phyloP scores from a whole-genome alignment of 345 rosid species.

The Linum tenue region DNA sequence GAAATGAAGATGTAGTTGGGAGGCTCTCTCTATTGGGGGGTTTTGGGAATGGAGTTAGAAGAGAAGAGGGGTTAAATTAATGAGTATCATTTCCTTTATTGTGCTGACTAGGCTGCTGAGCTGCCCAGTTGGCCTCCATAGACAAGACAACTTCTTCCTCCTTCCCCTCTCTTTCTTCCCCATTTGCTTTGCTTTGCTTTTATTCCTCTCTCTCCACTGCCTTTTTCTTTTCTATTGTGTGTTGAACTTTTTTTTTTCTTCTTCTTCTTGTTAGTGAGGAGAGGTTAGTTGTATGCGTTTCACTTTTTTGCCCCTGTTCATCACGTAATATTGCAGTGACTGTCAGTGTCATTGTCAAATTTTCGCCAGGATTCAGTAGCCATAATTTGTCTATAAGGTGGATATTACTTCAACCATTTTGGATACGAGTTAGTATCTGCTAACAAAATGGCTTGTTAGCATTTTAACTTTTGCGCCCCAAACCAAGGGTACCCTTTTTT shows the following conservation, averaged over 20 bases:
- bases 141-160: not conserved
- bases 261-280: too few relatives aligned
- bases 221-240: not conserved
- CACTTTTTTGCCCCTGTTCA: constrained; percentile 11
- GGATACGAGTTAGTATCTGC: too few relatives aligned
- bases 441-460: too few relatives aligned
- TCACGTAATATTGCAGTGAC: not conserved
- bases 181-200: not conserved
- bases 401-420: too few relatives aligned
- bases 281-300: too few relatives aligned
- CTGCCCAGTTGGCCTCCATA: too few relatives aligned
- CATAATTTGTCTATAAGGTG: too few relatives aligned
- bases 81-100: not conserved
- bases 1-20: not conserved
- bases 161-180: not conserved
- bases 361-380: constrained; percentile 1
- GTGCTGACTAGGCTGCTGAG: not conserved
- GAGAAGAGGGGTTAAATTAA: not conserved
- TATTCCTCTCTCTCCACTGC: not conserved
- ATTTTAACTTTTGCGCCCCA: too few relatives aligned
- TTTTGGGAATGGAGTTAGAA: not conserved
- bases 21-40: not conserved
- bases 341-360: not conserved
- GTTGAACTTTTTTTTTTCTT: too few relatives aligned
- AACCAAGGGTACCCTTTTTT: too few relatives aligned